phyloP scores from a whole-genome alignment of 257 asterid species.

The Linderniella brevidens region DNA sequence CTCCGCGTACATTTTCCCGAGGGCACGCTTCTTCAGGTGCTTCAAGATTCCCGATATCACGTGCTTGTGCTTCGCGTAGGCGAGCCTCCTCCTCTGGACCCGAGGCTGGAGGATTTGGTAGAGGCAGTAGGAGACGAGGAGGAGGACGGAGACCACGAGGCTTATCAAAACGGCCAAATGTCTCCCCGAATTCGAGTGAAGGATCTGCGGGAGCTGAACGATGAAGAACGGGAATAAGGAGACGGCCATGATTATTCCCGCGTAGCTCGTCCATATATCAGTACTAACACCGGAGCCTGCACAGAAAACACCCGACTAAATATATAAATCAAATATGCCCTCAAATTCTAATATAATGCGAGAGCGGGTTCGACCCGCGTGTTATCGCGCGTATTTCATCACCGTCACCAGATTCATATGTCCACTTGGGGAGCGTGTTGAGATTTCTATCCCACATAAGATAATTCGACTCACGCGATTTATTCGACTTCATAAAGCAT shows the following conservation, averaged over 20 bases:
- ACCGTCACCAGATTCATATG: no score
- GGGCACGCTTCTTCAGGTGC: constrained; percentile 43
- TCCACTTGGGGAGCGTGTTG: no score
- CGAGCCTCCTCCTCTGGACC: constrained; percentile 71
- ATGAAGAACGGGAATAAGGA: constrained; percentile 67
- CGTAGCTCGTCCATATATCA: constrained; percentile 78
- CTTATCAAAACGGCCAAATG: constrained; percentile 54
- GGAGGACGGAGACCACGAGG: constrained; percentile 42
- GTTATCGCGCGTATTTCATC: no score
- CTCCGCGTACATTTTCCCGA: constrained; percentile 48
- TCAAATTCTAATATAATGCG: no score
- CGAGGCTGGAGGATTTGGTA: constrained; percentile 88
- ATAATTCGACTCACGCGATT: no score
- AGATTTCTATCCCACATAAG: no score
- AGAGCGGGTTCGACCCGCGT: no score
- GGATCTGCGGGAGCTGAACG: constrained; percentile 61
- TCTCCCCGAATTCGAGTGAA: constrained; percentile 44
- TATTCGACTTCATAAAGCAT: no score
- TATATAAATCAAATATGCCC: no score
- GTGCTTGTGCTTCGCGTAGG: constrained; percentile 58
- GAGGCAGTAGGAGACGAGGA: constrained; percentile 56
- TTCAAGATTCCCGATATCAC: constrained; percentile 66
- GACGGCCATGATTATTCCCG: constrained; percentile 71
- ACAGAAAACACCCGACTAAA: no score
- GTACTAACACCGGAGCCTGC: constrained; percentile 81